Evolutionary conservation across 148 eudicot species (phyloP).

Genomic region (Oxyria digyna): DNA sequence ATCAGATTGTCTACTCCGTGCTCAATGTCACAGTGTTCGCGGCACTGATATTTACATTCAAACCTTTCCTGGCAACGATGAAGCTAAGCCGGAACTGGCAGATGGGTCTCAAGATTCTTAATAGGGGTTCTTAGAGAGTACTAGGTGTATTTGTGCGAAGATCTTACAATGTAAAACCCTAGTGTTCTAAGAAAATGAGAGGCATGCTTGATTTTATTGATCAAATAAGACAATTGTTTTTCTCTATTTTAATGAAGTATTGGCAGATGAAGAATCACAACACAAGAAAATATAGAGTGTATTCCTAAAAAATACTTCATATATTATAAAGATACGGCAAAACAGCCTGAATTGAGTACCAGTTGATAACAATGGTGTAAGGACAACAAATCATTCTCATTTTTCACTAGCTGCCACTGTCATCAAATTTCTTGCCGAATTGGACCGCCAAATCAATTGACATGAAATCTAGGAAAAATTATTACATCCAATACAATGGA

Average conservation of each 20-base stretch:
- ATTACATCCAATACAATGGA: background rate
- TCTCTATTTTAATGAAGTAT: background rate
- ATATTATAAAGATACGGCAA: background rate
- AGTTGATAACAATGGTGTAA: background rate
- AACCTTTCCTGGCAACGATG: constrained; percentile 16
- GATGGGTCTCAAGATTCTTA: background rate
- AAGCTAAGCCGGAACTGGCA: constrained; percentile 3
- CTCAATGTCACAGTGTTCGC: constrained; percentile 13
- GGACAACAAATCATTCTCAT: background rate
- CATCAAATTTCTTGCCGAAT: background rate
- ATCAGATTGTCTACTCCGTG: constrained; percentile 14
- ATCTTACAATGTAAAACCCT: background rate
- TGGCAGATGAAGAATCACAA: background rate
- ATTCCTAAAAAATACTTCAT: background rate
- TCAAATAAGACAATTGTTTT: background rate
- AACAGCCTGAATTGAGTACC: background rate
- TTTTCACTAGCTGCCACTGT: background rate
- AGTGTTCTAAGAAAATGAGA: background rate
- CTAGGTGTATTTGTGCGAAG: background rate
- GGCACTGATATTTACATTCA: constrained; percentile 20
- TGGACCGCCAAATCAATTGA: background rate
- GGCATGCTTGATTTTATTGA: background rate
- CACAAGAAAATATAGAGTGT: background rate
- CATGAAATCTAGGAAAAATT: background rate
- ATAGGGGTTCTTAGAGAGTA: background rate